phyloP scores from a whole-genome alignment of 2,329 filamentous ascomycete genomes.

The Neonectria neomacrospora region DNA sequence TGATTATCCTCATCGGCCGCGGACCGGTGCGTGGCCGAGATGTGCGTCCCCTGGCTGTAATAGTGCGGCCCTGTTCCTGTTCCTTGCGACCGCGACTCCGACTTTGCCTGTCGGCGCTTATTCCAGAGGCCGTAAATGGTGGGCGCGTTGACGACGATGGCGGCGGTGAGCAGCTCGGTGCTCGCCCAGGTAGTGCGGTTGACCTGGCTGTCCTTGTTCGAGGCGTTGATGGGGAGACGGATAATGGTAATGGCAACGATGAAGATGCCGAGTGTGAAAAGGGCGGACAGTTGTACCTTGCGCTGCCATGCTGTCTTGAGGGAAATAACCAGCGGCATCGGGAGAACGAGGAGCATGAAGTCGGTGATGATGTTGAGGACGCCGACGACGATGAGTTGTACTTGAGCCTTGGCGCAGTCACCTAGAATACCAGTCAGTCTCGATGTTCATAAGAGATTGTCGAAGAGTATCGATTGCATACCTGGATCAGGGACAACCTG shows the following conservation, averaged over 20 bases:
- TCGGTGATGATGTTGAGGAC: slow-evolving; percentile 45
- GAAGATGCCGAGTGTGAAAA: slow-evolving; percentile 53
- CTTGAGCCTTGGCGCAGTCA: slow-evolving; percentile 30
- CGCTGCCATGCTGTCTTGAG: slow-evolving; percentile 44
- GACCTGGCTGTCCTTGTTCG: slow-evolving; percentile 48
- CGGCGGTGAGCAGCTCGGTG: slow-evolving; percentile 49
- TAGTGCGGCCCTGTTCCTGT: slow-evolving; percentile 9
- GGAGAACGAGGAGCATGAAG: slow-evolving; percentile 42
- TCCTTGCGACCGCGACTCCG: slow-evolving; percentile 12
- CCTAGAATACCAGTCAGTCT: slow-evolving; percentile 7
- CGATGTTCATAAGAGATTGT: neutral
- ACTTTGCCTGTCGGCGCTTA: slow-evolving; percentile 36
- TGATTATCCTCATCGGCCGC: neutral
- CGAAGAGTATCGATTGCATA: neutral
- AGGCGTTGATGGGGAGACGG: slow-evolving; percentile 51
- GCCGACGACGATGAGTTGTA: slow-evolving; percentile 37
- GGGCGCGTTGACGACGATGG: slow-evolving; percentile 52
- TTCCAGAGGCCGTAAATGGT: slow-evolving; percentile 52
- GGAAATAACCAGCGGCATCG: slow-evolving; percentile 43
- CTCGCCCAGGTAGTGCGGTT: slow-evolving; percentile 53
- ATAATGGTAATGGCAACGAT: slow-evolving; percentile 54
- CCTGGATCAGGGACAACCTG: slow-evolving; percentile 31
- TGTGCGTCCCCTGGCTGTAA: slow-evolving; percentile 11
- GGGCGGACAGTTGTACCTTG: slow-evolving; percentile 47
- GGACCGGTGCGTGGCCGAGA: slow-evolving; percentile 3